Base-by-base conservation (phyloP, 2,329 filamentous ascomycete species). In the Setomelanomma holmii region DNA sequence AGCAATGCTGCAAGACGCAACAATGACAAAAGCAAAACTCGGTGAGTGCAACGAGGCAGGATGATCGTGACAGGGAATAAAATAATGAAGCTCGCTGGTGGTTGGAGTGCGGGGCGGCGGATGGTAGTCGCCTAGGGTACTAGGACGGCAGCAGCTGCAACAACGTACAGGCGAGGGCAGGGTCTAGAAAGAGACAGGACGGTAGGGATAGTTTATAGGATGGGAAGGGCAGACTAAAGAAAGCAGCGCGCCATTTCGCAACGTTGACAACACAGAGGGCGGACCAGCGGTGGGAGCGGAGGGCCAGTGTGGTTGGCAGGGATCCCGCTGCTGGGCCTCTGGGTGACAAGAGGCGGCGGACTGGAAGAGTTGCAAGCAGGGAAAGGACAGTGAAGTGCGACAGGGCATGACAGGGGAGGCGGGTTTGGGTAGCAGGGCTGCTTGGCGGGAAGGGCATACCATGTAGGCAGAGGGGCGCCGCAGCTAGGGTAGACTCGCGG, bases 361-460 rank as follows among this genome's bases (percentile, higher is more conserved):
- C 54, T 58, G 60, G 51, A 56, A 60, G 47, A n/a, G 51, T 55
- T 54, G 58, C 33, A 56, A 49, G 54, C 62, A 54, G 61, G 60
- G 60, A 60, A 59, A 60, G 58, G 56, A 51, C 52, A 49, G 53
- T 53, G 45, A 60, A 56, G 63, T 68, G 63, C 58, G 64, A 68
- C 65, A 68, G 62, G 67, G 61, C 55, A 55, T 61, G 64, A 67
- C 65, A 68, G 63, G 67, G 63, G 59, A 58, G 62, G 56, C 57
- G 58, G 57, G 53, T 56, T 59, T 58, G 58, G 61, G 61, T 58
- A 64, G 66, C 62, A 68, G 67, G 67, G 68, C 68, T 57, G 66
- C 68, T 73, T 73, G 72, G 70, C 68, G 60, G 61, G 67, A 65
- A 64, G 67, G 71, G 71, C 74, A 72, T 76, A 76, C 74, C 74